These are phyloP conservation scores for Cupressus sempervirens DNA, from an alignment of 75 land plant genomes.

Conservation along the genomic window DNA sequence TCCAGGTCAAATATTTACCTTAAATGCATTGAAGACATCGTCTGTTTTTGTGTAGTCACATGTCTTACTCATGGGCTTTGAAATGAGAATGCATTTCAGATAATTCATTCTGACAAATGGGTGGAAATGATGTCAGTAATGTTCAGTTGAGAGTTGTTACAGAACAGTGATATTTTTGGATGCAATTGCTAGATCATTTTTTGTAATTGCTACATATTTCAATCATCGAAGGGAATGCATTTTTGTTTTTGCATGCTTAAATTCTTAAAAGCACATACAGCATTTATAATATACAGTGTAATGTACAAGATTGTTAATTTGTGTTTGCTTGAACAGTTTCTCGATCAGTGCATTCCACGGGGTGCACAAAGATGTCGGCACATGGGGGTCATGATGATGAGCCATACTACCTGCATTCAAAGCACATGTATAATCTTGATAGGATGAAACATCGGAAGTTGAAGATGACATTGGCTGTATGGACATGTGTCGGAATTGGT, in stretches of 20 bases:
- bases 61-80: not conserved
- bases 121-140: not conserved
- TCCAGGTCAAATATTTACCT: not conserved
- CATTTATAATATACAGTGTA: not conserved
- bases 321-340: conserved; percentile 21
- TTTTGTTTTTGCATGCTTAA: not conserved
- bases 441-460: conserved; percentile 64
- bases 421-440: conserved; percentile 90
- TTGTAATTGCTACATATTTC: not conserved
- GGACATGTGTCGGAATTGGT: conserved; percentile 57
- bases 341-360: conserved; percentile 53
- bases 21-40: too few relatives aligned
- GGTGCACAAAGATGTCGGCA: conserved; percentile 52
- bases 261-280: not conserved
- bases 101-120: not conserved
- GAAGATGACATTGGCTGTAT: conserved; percentile 63
- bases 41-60: not conserved
- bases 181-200: not conserved
- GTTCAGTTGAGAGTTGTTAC: too few relatives aligned
- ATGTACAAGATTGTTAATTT: not conserved
- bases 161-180: not conserved
- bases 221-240: not conserved
- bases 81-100: not conserved
- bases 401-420: conserved; percentile 65
- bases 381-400: conserved; percentile 15